phyloP scores from a whole-genome alignment of 202 grass and related monocot genomes.

The Panicum hallii region DNA sequence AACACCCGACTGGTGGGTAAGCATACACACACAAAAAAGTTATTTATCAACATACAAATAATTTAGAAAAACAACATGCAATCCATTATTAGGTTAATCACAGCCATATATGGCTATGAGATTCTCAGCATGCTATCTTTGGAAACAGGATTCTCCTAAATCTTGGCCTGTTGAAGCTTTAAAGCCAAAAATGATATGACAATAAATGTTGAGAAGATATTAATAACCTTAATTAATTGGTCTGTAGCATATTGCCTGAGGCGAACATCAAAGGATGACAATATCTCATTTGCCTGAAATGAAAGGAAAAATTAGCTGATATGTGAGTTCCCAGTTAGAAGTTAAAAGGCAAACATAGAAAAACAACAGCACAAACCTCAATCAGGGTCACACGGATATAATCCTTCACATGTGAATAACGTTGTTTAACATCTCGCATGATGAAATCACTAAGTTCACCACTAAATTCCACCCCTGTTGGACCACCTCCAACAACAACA shows the following conservation, averaged over 20 bases:
- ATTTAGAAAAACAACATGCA: constrained; percentile 32
- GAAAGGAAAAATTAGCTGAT: constrained; percentile 33
- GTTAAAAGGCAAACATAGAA: constrained; percentile 26
- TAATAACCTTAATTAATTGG: constrained; percentile 81
- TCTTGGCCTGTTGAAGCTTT: constrained; percentile 2
- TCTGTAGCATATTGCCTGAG: constrained; percentile 91
- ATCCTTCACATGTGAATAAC: constrained; percentile 95
- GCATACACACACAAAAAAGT: neutral
- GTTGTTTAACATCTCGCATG: constrained; percentile 81
- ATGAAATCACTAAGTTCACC: constrained; percentile 99
- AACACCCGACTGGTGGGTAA: constrained; percentile 80
- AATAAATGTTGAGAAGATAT: constrained; percentile 4
- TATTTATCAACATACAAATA: constrained; percentile 37
- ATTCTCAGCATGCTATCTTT: constrained; percentile 48
- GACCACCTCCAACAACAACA: constrained; percentile 97
- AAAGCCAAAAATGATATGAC: constrained; percentile 19
- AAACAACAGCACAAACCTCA: constrained; percentile 64
- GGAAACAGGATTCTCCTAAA: neutral
- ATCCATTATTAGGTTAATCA: neutral
- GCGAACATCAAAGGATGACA: constrained; percentile 90
- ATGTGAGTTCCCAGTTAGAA: constrained; percentile 4
- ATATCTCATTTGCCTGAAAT: constrained; percentile 93
- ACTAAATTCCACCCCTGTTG: constrained; percentile 96
- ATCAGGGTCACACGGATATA: constrained; percentile 92
- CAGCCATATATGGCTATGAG: constrained; percentile 50